A percentile compares a stretch with the other conserved stretches of the same genome.
These are phyloP conservation scores for Monosporascus ibericus DNA, from an alignment of 2,329 filamentous ascomycete genomes.

Conservation along the genomic window DNA sequence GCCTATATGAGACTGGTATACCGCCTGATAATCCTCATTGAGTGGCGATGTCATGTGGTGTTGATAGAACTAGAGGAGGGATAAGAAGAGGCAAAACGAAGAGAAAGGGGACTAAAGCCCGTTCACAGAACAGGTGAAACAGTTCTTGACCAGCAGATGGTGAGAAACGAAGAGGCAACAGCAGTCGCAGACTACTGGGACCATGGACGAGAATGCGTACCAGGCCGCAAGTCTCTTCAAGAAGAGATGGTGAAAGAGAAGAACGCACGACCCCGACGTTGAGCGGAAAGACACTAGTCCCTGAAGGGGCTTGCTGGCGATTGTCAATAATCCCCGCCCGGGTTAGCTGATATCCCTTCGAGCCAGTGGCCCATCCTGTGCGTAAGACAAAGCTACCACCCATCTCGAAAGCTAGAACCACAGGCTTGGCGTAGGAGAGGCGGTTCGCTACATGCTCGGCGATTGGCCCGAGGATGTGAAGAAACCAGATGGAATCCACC, in stretches of 20 bases:
- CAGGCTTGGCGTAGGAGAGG: conserved; percentile 3
- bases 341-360: conserved; percentile 24
- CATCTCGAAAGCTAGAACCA: conserved; percentile 2
- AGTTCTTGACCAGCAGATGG: conserved; percentile 34
- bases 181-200: conserved; percentile 19
- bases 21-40: background rate
- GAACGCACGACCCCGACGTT: conserved; percentile 17
- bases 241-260: conserved; percentile 23
- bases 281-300: conserved; percentile 18
- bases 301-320: conserved; percentile 12
- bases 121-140: conserved; percentile 40
- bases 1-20: conserved; percentile 15
- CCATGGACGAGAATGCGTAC: conserved; percentile 24
- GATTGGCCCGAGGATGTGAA: conserved; percentile 15
- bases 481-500: conserved; percentile 9
- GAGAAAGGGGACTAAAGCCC: conserved; percentile 21
- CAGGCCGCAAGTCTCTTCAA: conserved; percentile 23
- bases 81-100: conserved; percentile 17
- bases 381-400: conserved; percentile 18
- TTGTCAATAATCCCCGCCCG: conserved; percentile 23
- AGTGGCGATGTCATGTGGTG: background rate
- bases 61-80: conserved; percentile 13
- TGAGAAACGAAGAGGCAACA: conserved; percentile 26
- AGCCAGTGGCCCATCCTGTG: conserved; percentile 20
- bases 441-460: conserved; percentile 1